Evolutionary conservation across 306 rosid genomes (phyloP).

Genomic region (Dalbergia oliveri): DNA sequence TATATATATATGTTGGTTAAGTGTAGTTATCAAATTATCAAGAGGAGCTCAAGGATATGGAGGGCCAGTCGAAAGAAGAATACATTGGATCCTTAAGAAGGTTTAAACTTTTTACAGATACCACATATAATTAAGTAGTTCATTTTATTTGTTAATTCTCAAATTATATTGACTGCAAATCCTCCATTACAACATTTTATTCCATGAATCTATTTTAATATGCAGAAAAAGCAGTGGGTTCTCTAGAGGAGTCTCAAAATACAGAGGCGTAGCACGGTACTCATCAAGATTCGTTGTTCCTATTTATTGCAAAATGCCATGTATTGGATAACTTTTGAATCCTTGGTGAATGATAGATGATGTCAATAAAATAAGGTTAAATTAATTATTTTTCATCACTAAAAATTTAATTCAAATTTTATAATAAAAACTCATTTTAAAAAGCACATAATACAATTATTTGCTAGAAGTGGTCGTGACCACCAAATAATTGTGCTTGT

Average conservation of each 20-base stretch:
- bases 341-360: neutral
- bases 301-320: slow-evolving; percentile 1
- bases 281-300: neutral
- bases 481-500: too few relatives aligned
- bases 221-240: slow-evolving; percentile 96
- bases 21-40: slow-evolving; percentile 69
- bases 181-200: too few relatives aligned
- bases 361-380: slow-evolving; percentile 12
- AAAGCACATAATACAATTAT: too few relatives aligned
- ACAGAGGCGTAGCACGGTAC: slow-evolving; percentile 97
- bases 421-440: too few relatives aligned
- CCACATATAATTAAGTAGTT: too few relatives aligned
- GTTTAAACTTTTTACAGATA: slow-evolving; percentile 39
- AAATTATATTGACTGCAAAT: too few relatives aligned
- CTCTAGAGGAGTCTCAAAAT: slow-evolving; percentile 95
- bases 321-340: slow-evolving; percentile 1
- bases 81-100: slow-evolving; percentile 93
- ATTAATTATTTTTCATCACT: too few relatives aligned
- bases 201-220: neutral
- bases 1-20: neutral
- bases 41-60: slow-evolving; percentile 83
- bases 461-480: too few relatives aligned
- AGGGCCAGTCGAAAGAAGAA: slow-evolving; percentile 87
- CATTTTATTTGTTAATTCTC: too few relatives aligned
- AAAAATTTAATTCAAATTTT: too few relatives aligned